Base-by-base conservation (phyloP, 371 early-diverging fungal genomes). In the Mucor saturninus region DNA sequence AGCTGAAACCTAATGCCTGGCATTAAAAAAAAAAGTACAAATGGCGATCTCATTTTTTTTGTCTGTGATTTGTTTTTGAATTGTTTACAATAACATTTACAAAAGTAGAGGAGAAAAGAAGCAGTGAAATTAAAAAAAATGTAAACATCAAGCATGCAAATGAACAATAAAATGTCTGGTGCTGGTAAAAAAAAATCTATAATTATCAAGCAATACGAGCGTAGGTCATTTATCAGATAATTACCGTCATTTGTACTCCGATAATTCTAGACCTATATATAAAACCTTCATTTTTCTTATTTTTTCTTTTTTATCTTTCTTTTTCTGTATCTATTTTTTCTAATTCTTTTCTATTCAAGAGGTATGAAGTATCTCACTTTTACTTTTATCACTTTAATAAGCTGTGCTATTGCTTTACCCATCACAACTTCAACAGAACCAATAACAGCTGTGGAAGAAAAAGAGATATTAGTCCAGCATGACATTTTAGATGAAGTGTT, bases 401-500 rank as follows among this genome's bases (percentile, higher is more conserved):
- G 58, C 48, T 58, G 37, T 28, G n/a, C 35, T 38, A 15, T 30
- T 30, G 59, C 59, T 50, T 9, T 59, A 48, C 59, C 59, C 14
- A 50, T 59, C 15, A 59, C 59, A 29, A 15, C 32, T 56, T 4
- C 51, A 59, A 8, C 53, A 54, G 3, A 43, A 53, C 32, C 13
- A 45, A 42, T 38, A 56, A 21, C 30, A 38, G 1, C 51, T 40
- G 35, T 50, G 26, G 28, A 42, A 56, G 48, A 29, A 9, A 51
- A 48, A 35, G 35, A 35, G 8, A 35, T 35, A 8, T 35, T 35
- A 35, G 35, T 35, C 8, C 35, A 35, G 8, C 35, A 35, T 45
- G 64, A 63, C 46, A 54, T 42, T 32, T 48, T 35, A 63, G 40
- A 49, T 21, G 68, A 67, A 35, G 32, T 35, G 11, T 67, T 57